These are phyloP conservation scores for Diaporthe sp. DNA, from an alignment of 2,329 filamentous ascomycete genomes.

Conservation along the genomic window DNA sequence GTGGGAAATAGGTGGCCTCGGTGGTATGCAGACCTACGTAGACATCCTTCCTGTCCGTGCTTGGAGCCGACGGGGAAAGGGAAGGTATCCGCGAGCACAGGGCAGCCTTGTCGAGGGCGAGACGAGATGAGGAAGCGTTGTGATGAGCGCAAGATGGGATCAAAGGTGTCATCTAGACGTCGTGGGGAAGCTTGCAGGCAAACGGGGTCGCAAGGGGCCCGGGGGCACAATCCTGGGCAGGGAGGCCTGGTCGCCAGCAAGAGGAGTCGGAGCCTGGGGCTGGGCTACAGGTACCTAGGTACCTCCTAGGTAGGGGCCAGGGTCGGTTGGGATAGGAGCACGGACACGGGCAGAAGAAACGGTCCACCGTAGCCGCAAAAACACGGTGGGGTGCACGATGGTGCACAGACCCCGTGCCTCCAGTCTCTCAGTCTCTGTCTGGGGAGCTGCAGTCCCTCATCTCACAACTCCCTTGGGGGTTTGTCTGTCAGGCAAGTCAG, in stretches of 20 bases:
- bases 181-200: constrained; percentile 20
- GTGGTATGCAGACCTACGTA: not conserved
- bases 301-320: not conserved
- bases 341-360: not conserved
- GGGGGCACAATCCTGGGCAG: not conserved
- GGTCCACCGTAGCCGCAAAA: not conserved
- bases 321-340: not conserved
- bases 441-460: not conserved
- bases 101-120: constrained; percentile 1
- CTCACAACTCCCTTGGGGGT: too few species aligned
- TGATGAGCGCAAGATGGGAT: constrained; percentile 2
- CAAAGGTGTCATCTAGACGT: not conserved
- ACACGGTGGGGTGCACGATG: not conserved
- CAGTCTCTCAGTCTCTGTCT: not conserved
- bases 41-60: not conserved
- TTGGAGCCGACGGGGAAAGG: not conserved
- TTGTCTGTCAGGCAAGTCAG: not conserved
- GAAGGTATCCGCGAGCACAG: not conserved
- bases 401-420: constrained; percentile 6
- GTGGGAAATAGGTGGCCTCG: not conserved
- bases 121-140: constrained; percentile 16
- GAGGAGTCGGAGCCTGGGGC: not conserved
- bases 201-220: not conserved
- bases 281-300: not conserved
- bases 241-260: constrained; percentile 5